Evolutionary conservation across 805 yeast genomes (phyloP).

Genomic region (Kluyveromyces starmeri): DNA sequence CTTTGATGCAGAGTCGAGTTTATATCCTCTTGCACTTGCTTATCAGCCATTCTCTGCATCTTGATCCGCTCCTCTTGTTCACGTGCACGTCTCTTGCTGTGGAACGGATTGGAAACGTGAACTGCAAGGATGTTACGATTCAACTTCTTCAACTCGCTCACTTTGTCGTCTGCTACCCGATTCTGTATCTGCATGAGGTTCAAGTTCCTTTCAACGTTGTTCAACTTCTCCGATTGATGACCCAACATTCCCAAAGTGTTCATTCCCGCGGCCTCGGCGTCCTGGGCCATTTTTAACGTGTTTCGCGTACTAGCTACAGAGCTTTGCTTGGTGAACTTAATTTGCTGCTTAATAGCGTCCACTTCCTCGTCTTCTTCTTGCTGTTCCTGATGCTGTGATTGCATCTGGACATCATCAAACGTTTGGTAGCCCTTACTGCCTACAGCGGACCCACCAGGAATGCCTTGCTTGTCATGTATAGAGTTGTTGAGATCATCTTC

Average conservation of each 20-base stretch:
- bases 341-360: conserved; percentile 74
- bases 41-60: conserved; percentile 52
- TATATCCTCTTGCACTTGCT: conserved; percentile 51
- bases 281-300: conserved; percentile 61
- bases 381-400: conserved; percentile 32
- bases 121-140: conserved; percentile 79
- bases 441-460: not conserved
- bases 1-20: conserved; percentile 51
- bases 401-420: conserved; percentile 29
- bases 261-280: conserved; percentile 64
- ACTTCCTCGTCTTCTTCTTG: conserved; percentile 79
- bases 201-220: conserved; percentile 68
- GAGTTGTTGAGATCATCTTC: conserved; percentile 28
- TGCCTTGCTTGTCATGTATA: conserved; percentile 9
- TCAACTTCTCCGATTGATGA: conserved; percentile 81
- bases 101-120: conserved; percentile 79
- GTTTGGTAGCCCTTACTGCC: conserved; percentile 27
- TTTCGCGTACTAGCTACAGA: conserved; percentile 80
- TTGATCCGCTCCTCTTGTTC: conserved; percentile 66
- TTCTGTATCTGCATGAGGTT: conserved; percentile 75
- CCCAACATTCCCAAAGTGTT: conserved; percentile 90
- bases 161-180: conserved; percentile 72
- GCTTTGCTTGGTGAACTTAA: conserved; percentile 76
- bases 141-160: conserved; percentile 65
- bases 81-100: conserved; percentile 63